Conservation (phyloP, 805 yeast genomes). For the Lachancea sp. region DNA sequence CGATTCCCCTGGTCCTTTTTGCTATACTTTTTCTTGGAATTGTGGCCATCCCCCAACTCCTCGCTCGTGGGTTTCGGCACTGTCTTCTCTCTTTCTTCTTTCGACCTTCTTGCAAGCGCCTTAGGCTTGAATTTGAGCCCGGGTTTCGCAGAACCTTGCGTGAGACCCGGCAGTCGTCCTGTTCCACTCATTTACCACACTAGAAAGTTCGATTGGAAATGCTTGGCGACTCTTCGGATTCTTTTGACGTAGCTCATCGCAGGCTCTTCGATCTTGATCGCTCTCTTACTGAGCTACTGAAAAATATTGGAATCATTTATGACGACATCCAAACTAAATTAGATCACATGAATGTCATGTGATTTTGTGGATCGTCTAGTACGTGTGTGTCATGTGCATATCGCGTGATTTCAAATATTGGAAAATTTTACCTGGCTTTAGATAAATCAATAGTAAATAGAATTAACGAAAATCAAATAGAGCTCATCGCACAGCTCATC, state of each 20-base stretch:
- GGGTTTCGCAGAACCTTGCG: constrained; percentile 34
- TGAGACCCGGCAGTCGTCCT: constrained; percentile 33
- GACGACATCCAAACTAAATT: no score
- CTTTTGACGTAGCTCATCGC: neutral
- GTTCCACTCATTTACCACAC: constrained; percentile 14
- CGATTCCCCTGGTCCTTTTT: constrained; percentile 15
- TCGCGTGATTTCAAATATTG: neutral
- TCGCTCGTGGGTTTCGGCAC: constrained; percentile 49
- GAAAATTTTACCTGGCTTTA: neutral
- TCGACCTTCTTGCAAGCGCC: constrained; percentile 73
- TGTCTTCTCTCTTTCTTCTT: constrained; percentile 75
- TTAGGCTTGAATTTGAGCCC: constrained; percentile 78
- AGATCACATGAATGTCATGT: no score
- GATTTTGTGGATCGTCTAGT: no score
- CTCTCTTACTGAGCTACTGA: neutral
- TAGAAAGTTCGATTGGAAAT: neutral
- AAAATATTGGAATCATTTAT: no score
- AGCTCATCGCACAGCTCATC: constrained; percentile 19
- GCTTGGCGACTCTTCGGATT: neutral
- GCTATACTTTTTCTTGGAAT: constrained; percentile 15
- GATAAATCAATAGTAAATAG: neutral
- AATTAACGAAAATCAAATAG: neutral
- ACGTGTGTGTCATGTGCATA: no score
- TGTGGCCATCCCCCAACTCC: constrained; percentile 13
- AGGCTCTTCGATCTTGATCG: neutral